Evolutionary conservation across 352 stramenopile genomes (phyloP), one percentile per base, ranked within the genome.

Genomic region (Globisporangium canariense): DNA sequence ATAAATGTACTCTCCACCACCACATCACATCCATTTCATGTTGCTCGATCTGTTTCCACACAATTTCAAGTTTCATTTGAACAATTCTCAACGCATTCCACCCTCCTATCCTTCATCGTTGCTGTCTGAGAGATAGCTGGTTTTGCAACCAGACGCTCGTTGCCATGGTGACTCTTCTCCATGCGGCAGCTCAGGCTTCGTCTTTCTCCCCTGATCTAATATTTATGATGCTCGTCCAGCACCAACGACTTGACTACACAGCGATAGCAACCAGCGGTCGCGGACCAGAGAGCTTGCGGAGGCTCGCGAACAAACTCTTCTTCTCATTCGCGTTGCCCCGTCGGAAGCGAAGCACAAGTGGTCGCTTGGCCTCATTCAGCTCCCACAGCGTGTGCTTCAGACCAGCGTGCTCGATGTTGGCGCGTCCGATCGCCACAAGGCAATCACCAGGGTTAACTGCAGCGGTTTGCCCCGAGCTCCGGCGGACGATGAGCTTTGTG

Each of bases 371-470:
- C 52, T 91, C 87, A 47, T 92, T 93, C 41, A 96, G 64, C 53
- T 85, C 84, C 87, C 87, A 96, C 22, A 96, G 52, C 34, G 87
- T 93, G 65, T 94, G 87, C 70, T 93, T 91, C 3, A 96, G 71
- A 14, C 87, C 87, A 34, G 87, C 86, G 54, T 94, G 81, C 66
- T 96, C 87, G 32, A 93, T 90, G 61, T 94, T 92, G 3, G 79
- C 82, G 38, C 79, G 86, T n/a, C 85, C 80, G 41, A 96, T 93
- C 8, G 79, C 82, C 41, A 94, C 84, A 34, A 96, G 74, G 55
- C 79, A 86, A 64, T 96, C 87, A 14, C 85, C 85, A n/a, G 83
- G 83, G 46, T 88, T 93, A 32, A 96, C 87, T 6, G 81, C 74
- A 22, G 83, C 83, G 2, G 81, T 66, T 68, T 94, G 86, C 1